Evolutionary conservation across 2,329 filamentous ascomycete genomes (phyloP), one percentile per base, ranked within the genome.

Genomic region (Hymenoscyphus infarciens): DNA sequence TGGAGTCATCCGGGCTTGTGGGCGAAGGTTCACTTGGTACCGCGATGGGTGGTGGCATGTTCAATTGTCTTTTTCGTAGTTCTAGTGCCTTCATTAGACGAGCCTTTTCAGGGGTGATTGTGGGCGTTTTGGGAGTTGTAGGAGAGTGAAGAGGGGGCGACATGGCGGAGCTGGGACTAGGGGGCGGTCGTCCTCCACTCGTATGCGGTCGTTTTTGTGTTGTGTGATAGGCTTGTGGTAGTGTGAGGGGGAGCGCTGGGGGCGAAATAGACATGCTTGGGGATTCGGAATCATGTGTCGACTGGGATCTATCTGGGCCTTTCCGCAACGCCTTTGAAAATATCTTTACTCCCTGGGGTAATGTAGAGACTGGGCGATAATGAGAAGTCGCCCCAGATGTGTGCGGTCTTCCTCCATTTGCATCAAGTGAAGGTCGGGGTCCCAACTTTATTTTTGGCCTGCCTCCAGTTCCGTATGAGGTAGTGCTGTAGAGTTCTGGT

Each of bases 21-120:
- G 64, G 42, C 19, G 54, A 52, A 45, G 63, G 56, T 33, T 67
- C 73, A 58, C 75, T 76, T 6, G 42, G 10, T 49, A 22, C 19
- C 7, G 42, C 8, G n/a, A 22, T 19, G 25, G 42, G 42, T 11
- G 42, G 42, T 11, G 42, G 42, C 42, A 49, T 49, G n/a, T 49
- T 49, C 72, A 88, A 87, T 75, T 92, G 92, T 77, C 90, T 92
- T 76, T 96, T 95, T 59, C 94, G 85, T 69, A 97, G 77, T 75
- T 97, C 90, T 78, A 97, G 83, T 7, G 95, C 95, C 78, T 96
- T 97, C 91, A 97, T 93, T 66, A 99, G 80, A 61, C 95, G 84
- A 64, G 91, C 87, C 78, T 96, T 98, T 75, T 99, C 95, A 0
- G 91, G 91, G 1, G 91, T 92, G 71, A 96, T 89, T n/a, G 79